Evolutionary conservation across 176 grass and related monocot genomes (phyloP), one percentile per base, ranked within the genome.

Genomic region (Triticum urartu): DNA sequence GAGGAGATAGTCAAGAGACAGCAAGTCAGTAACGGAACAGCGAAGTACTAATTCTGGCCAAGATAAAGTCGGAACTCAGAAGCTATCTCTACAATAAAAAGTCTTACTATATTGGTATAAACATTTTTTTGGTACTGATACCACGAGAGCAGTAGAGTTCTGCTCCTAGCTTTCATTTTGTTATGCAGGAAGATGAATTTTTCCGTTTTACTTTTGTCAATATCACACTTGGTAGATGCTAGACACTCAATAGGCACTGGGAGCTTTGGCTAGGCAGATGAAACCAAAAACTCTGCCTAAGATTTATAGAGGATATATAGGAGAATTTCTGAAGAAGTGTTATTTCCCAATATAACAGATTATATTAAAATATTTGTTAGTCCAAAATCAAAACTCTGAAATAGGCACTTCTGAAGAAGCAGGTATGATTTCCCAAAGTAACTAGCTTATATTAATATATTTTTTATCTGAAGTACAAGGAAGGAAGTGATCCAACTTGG

Each of bases 1-100:
- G 65, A 86, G n/a, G 50, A 82, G 79, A 89, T 26, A 43, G 30
- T 88, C 56, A 87, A 87, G 63, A 26, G 12, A 38, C 15, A 77
- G 39, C 8, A 74, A 68, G 72, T 79, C 22, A 71, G 13, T 78
- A 45, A 43, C 56, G 39, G 45, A 34, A 58, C 21, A 84, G 1
- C 74, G 67, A 86, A 59, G 62, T 87, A 59, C 69, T 78, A 73
- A 34, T 67, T 35, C 78, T 15, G n/a, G 60, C 20, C 8, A 79
- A 45, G 54, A 30, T 36, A 28, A 59, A 56, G 36, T 39, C 28
- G 33, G 21, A 22, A 81, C 6, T 18, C 6, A 59, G 32, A 12
- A 82, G 81, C 3, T 39, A 68, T 59, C 54, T 59, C 54, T 59
- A 59, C 17, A 59, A 59, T 18, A 79, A 86, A 14, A 42, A 35